Evolutionary conservation across 2,329 filamentous ascomycete species (phyloP), one percentile per base, ranked within the genome.

Genomic region (Septoria petroselini): DNA sequence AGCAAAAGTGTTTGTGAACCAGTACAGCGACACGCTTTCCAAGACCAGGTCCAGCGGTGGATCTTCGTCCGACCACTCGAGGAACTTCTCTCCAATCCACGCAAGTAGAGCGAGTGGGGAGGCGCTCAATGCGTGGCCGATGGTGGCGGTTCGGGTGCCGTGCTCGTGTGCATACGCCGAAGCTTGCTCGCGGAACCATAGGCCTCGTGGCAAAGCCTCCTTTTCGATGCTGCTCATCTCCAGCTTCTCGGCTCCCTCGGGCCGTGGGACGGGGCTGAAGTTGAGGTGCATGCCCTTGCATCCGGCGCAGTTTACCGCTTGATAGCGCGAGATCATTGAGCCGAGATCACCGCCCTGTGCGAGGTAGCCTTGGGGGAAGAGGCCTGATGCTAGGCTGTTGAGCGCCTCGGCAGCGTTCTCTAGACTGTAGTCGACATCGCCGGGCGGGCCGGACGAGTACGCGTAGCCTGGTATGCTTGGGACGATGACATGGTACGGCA

Each of bases 11-110:
- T 72, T 72, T 0, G 76, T 78, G 40, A 80, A 66, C 76, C 78
- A 82, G 59, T 80, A 81, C 3, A 81, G 58, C 3, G 72, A 73
- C 11, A 78, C 71, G 15, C 70, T 63, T 4, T 70, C 67, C 1
- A 81, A 62, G 7, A 81, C 75, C 2, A 68, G 68, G 29, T 64
- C 60, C 12, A 75, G 58, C 0, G 65, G 58, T 2, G 71, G 71
- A 19, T 65, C 59, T 3, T 68, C 59, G 50, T 81, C 77, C 2
- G 67, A 67, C 77, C 77, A 81, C 1, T 71, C 73, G 0, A 78
- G 63, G 48, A 77, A 76, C 61, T 80, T 81, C 57, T 81, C 78
- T 2, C 74, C 76, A 25, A 81, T 71, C 75, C 81, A 85, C 5
- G 75, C 72, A 2, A 85, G 70, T 15, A 84, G 60, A 0, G 79